Evolutionary conservation across 352 stramenopile genomes (phyloP).

Genomic region (Globisporangium ultimum): DNA sequence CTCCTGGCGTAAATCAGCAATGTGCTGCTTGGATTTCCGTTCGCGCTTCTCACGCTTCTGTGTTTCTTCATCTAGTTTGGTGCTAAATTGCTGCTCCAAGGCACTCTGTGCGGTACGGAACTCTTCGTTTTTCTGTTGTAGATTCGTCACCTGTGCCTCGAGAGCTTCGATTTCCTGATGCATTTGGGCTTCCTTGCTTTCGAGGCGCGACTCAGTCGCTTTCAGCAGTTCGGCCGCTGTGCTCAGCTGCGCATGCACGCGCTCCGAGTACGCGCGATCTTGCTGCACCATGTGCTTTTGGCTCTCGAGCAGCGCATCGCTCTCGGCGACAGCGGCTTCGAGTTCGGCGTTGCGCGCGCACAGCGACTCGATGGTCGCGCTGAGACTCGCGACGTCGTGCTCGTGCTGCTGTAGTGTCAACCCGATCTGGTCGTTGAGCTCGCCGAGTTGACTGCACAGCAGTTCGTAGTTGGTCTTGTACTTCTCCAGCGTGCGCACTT

Average conservation of each 20-base stretch:
- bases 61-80: constrained; percentile 1
- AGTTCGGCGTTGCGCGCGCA: constrained; percentile 39
- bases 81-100: constrained; percentile 2
- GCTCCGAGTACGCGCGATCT: constrained; percentile 53
- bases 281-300: constrained; percentile 23
- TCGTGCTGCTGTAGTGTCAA: constrained; percentile 71
- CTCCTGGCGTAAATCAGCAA: constrained; percentile 21
- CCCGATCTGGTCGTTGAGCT: constrained; percentile 68
- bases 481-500: constrained; percentile 51
- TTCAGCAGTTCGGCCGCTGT: constrained; percentile 59
- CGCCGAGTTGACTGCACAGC: constrained; percentile 58
- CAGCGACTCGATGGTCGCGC: constrained; percentile 32
- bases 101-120: constrained; percentile 2
- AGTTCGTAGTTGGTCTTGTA: constrained; percentile 81
- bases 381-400: constrained; percentile 46
- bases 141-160: constrained; percentile 15
- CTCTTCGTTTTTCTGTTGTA: constrained; percentile 13
- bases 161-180: constrained; percentile 5
- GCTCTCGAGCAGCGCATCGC: constrained; percentile 15
- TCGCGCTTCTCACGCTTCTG: constrained; percentile 27
- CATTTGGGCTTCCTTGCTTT: constrained; percentile 24
- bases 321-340: constrained; percentile 15
- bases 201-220: constrained; percentile 43
- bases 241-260: constrained; percentile 56
- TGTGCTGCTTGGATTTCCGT: constrained; percentile 25